A percentile compares a stretch with the other conserved stretches of the same genome.
Conservation (phyloP, 352 stramenopile species). For the Pythium vanterpoolii region DNA sequence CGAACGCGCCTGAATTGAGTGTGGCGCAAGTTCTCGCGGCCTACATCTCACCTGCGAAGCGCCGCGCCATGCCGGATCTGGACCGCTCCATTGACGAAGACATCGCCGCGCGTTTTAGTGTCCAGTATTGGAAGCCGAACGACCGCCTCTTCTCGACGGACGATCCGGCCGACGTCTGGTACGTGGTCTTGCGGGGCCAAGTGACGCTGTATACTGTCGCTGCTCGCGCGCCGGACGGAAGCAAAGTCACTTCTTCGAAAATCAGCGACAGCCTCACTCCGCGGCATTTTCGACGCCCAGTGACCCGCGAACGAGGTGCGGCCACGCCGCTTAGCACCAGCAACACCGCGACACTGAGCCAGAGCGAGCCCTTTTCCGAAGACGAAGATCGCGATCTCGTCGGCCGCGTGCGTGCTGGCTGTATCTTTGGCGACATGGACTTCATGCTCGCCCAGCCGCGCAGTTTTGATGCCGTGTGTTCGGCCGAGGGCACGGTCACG, state of each 20-base stretch:
- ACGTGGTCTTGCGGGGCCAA: constrained; percentile 46
- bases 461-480: constrained; percentile 47
- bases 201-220: constrained; percentile 38
- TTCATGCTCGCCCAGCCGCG: constrained; percentile 49
- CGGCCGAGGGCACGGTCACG: constrained; percentile 33
- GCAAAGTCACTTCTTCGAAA: constrained; percentile 6
- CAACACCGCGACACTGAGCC: background rate
- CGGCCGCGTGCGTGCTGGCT: constrained; percentile 45
- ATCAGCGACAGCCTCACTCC: constrained; percentile 19
- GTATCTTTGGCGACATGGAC: constrained; percentile 68
- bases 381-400: constrained; percentile 36
- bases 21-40: constrained; percentile 41
- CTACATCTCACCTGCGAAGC: constrained; percentile 31
- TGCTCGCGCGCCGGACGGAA: constrained; percentile 7
- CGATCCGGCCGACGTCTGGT: constrained; percentile 43
- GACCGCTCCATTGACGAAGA: constrained; percentile 28
- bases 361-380: constrained; percentile 15
- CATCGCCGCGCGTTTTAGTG: constrained; percentile 33
- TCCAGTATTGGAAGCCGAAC: constrained; percentile 31
- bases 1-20: constrained; percentile 26
- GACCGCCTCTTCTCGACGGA: constrained; percentile 38
- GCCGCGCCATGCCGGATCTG: constrained; percentile 11
- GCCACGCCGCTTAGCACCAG: constrained; percentile 1
- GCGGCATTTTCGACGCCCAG: constrained; percentile 12
- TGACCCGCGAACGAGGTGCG: background rate